A percentile compares a stretch with the other conserved stretches of the same genome.
These are phyloP conservation scores for Suillus clintonianus DNA, from an alignment of 768 basidiomycete species.

Conservation along the genomic window DNA sequence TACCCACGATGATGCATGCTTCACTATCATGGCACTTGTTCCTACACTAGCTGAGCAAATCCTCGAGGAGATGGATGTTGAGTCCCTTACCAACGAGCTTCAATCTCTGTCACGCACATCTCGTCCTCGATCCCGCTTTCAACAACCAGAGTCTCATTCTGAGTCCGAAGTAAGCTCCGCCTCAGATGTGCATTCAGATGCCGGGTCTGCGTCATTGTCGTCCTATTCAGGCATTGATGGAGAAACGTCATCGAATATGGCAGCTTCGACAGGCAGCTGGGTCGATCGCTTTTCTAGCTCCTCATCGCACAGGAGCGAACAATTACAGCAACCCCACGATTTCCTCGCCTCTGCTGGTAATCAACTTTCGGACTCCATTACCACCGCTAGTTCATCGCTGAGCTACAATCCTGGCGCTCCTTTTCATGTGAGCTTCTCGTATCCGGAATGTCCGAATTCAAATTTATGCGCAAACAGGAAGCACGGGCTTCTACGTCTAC, in stretches of 20 bases:
- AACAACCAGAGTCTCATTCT: constrained; percentile 29
- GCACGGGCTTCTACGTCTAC: constrained; percentile 1
- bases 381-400: constrained; percentile 37
- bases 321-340: constrained; percentile 14
- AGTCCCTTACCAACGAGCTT: constrained; percentile 60
- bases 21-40: constrained; percentile 69
- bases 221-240: constrained; percentile 40
- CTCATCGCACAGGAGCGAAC: neutral
- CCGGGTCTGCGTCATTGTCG: constrained; percentile 42
- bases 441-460: neutral
- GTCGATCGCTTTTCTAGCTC: constrained; percentile 38
- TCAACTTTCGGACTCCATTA: constrained; percentile 44
- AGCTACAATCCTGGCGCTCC: constrained; percentile 17
- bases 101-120: constrained; percentile 45
- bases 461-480: neutral
- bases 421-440: neutral
- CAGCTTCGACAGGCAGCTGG: constrained; percentile 44
- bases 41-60: constrained; percentile 68
- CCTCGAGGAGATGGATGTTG: constrained; percentile 76
- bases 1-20: constrained; percentile 76
- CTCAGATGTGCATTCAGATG: constrained; percentile 47
- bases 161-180: constrained; percentile 38
- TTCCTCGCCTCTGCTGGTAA: constrained; percentile 11
- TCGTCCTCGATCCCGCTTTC: constrained; percentile 16
- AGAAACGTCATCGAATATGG: constrained; percentile 36